These are phyloP conservation scores for Groenewaldozyma tartarivorans DNA, from an alignment of 805 yeast species.

Conservation along the genomic window DNA sequence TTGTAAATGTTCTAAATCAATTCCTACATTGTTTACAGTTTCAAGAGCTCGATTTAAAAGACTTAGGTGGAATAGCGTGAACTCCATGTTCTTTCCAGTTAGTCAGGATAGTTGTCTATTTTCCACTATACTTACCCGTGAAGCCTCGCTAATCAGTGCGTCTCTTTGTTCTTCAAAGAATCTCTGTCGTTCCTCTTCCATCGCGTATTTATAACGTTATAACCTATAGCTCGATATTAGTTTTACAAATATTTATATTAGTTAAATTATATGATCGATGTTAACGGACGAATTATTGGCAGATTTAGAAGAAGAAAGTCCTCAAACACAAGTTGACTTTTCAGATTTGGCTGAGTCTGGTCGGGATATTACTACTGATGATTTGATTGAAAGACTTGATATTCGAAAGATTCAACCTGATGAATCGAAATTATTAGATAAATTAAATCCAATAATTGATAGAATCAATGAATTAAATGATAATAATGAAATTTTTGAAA, in stretches of 20 bases:
- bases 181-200: conserved; percentile 8
- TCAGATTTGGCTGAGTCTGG: conserved; percentile 2
- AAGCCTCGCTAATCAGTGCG: conserved; percentile 45
- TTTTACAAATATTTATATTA: too few relatives aligned
- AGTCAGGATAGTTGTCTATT: background rate
- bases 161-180: conserved; percentile 53
- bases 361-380: conserved; percentile 13
- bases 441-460: conserved; percentile 16
- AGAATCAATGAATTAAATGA: conserved; percentile 5
- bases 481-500: conserved; percentile 2
- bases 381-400: conserved; percentile 10
- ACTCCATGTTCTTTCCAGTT: conserved; percentile 40
- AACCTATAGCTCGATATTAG: too few relatives aligned
- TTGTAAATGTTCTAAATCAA: conserved; percentile 64
- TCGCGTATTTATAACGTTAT: too few relatives aligned
- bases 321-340: conserved; percentile 8
- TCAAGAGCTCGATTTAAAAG: conserved; percentile 59
- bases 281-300: conserved; percentile 33
- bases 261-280: too few relatives aligned
- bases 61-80: conserved; percentile 54
- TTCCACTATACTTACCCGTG: conserved; percentile 22
- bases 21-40: conserved; percentile 61
- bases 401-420: conserved; percentile 5
- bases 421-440: conserved; percentile 15
- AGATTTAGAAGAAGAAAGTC: conserved; percentile 26